Conservation (phyloP, 345 rosid species). For the Raphanus raphanistrum region DNA sequence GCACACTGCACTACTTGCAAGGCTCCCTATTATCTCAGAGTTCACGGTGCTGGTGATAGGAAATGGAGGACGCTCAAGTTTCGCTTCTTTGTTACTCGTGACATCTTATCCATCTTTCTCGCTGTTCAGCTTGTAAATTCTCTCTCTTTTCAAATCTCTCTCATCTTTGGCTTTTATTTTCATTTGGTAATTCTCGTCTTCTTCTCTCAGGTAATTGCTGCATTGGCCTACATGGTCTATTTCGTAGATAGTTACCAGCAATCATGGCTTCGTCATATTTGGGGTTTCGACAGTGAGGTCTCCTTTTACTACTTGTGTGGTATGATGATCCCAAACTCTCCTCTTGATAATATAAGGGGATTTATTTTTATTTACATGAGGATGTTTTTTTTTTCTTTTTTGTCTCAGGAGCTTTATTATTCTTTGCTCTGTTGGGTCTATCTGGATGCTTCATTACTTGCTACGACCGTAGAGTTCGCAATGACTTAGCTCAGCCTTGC, state of each 20-base stretch:
- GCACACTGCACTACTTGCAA: conserved; percentile 99
- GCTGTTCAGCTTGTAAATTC: conserved; percentile 79
- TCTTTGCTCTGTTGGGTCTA: conserved; percentile 96
- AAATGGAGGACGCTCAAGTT: conserved; percentile 95
- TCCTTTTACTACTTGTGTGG: conserved; percentile 98
- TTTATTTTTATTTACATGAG: conserved; percentile 16
- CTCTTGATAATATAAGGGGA: not conserved
- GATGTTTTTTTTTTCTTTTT: not conserved
- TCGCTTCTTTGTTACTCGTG: conserved; percentile 97
- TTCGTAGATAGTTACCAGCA: conserved; percentile 73
- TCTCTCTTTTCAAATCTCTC: not conserved
- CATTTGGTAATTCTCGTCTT: conserved; percentile 6
- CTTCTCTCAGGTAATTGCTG: conserved; percentile 73
- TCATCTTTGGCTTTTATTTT: not conserved
- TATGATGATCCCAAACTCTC: conserved; percentile 44
- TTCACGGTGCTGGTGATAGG: conserved; percentile 94
- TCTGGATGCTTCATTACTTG: conserved; percentile 99
- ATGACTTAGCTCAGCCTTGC: conserved; percentile 96
- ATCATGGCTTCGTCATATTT: conserved; percentile 79
- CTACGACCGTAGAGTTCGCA: conserved; percentile 96
- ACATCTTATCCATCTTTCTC: conserved; percentile 83
- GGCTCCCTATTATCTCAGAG: conserved; percentile 95
- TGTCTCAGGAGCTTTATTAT: conserved; percentile 79
- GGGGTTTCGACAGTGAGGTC: conserved; percentile 88
- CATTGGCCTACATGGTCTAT: conserved; percentile 83